Evolutionary conservation across 163 green algal genomes (phyloP).

Genomic region (Scenedesmus sp.): DNA sequence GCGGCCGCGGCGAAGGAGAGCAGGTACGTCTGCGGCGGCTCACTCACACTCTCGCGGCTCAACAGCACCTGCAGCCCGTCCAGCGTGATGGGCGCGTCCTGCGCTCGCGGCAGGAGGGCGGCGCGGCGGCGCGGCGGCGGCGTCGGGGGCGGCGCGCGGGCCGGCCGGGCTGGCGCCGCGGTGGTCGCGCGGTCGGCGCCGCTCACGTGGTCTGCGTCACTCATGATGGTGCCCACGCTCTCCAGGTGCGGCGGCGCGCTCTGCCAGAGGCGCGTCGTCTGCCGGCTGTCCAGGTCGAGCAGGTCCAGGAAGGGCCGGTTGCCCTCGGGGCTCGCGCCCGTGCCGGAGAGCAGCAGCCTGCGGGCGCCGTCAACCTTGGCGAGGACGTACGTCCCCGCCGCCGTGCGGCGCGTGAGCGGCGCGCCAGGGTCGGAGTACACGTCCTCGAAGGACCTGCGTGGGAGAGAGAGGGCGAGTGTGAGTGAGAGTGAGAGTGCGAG

Average conservation of each 20-base stretch:
- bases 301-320: slow-evolving; percentile 96
- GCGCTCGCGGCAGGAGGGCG: not conserved
- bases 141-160: not conserved
- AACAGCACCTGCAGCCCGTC: slow-evolving; percentile 74
- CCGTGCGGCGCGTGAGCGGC: slow-evolving; percentile 75
- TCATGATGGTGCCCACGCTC: slow-evolving; percentile 80
- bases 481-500: no score
- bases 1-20: slow-evolving; percentile 56
- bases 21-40: slow-evolving; percentile 90
- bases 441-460: slow-evolving; percentile 92
- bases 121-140: not conserved
- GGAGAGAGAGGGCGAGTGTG: no score
- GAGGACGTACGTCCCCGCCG: slow-evolving; percentile 85
- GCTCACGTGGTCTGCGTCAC: slow-evolving; percentile 62
- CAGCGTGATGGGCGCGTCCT: slow-evolving; percentile 57
- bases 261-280: slow-evolving; percentile 84
- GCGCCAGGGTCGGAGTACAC: slow-evolving; percentile 91
- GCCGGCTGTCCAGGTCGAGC: slow-evolving; percentile 80
- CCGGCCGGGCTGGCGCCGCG: not conserved
- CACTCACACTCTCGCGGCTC: slow-evolving; percentile 76
- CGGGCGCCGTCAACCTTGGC: slow-evolving; percentile 69
- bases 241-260: slow-evolving; percentile 84
- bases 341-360: slow-evolving; percentile 72
- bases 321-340: slow-evolving; percentile 71
- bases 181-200: not conserved